Base-by-base conservation (phyloP, 2,329 filamentous ascomycete genomes). In the Aspergillus fumigatiaffinis region DNA sequence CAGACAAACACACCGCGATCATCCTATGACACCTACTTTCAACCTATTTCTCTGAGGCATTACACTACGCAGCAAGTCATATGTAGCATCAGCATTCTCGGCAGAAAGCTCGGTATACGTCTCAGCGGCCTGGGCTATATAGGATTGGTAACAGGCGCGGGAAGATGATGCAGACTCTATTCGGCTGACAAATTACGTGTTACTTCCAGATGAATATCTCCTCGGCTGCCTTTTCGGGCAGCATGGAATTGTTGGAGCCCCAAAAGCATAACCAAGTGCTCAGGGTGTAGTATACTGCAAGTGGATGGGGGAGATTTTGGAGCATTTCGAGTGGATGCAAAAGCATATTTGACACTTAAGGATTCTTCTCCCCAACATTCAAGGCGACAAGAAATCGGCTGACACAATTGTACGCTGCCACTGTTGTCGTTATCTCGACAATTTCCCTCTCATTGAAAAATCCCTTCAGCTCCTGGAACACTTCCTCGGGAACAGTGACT, bases 361-460 rank as follows among this genome's bases (percentile, higher is more conserved):
- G 60, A 35, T 77, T 76, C 66, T 73, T 76, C 63, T 78, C 76
- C 8, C 74, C 76, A 54, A 77, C 89, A 76, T 95, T 87, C 55
- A 96, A 73, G 14, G 91, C 91, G 21, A 95, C 90, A 63, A 95
- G 73, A 65, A 95, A 92, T 29, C 91, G 82, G 71, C 88, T 92
- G 17, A 95, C 90, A 69, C 89, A 92, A 71, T 95, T 95, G 72
- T 95, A 95, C 54, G 84, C 86, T 12, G 89, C 89, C 55, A 91
- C 83, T 23, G 89, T 92, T 32, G 88, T 85, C 48, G 89, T 92
- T 61, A 94, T 82, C 77, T 95, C 91, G 14, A 95, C 89, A 52
- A 93, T 80, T 75, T 92, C 88, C 67, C 82, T 80, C 60, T 92
- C 88, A 25, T 70, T 79, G 64, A 92, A 92, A 38, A 81, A 68